A percentile compares a stretch with the other conserved stretches of the same genome.
Conservation (phyloP, 306 rosid species). For the Prunus mongolica region DNA sequence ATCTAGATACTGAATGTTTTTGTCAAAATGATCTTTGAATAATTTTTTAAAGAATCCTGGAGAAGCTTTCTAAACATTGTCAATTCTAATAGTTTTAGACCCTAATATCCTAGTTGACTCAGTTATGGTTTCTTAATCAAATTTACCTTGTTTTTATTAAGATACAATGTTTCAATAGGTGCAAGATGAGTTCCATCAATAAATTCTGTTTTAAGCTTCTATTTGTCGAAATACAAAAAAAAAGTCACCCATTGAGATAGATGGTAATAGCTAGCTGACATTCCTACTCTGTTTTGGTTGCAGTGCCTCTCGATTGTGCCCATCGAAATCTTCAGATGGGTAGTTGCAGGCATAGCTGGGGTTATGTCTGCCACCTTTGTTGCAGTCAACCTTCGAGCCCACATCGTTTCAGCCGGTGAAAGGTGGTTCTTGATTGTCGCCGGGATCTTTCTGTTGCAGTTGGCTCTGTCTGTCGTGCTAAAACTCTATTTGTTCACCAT, state of each 20-base stretch:
- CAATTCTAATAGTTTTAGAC: neutral
- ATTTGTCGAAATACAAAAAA: neutral
- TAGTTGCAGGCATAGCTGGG: conserved; percentile 81
- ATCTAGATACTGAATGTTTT: no score
- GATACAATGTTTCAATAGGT: neutral
- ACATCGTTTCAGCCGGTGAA: conserved; percentile 83
- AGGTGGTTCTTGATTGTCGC: conserved; percentile 93
- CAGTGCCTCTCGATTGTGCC: conserved; percentile 94
- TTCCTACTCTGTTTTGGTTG: conserved; percentile 16
- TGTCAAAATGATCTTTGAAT: neutral
- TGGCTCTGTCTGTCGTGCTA: conserved; percentile 74
- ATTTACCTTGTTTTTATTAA: neutral
- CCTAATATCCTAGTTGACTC: neutral
- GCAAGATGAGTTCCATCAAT: neutral
- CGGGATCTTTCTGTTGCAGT: conserved; percentile 84
- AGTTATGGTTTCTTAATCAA: neutral
- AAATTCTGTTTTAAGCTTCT: neutral
- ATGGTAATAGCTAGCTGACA: conserved; percentile 11
- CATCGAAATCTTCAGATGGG: conserved; percentile 77
- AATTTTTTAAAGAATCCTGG: neutral
- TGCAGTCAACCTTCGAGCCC: conserved; percentile 88
- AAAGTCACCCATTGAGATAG: neutral
- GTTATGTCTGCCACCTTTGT: conserved; percentile 90
- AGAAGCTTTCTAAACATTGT: neutral
- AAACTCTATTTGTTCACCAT: conserved; percentile 80